These are phyloP conservation scores for Solanum aculeatissimum DNA, from an alignment of 305 asterid species.

Conservation along the genomic window DNA sequence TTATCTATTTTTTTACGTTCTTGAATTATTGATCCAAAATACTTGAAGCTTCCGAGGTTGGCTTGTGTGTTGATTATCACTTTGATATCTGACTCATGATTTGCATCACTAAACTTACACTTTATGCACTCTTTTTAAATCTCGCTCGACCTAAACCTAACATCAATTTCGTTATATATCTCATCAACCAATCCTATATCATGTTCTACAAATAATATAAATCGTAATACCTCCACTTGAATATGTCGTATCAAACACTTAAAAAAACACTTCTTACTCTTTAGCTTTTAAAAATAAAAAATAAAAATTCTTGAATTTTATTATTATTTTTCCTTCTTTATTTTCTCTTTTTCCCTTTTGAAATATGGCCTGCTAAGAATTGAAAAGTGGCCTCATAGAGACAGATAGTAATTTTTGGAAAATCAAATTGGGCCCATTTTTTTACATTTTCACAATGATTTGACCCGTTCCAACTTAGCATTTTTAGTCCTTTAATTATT, in stretches of 20 bases:
- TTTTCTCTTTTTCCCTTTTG: background rate
- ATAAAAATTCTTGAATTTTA: too few species aligned
- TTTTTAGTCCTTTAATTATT: background rate
- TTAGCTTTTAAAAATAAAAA: too few species aligned
- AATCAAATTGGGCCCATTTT: background rate
- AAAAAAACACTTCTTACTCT: background rate
- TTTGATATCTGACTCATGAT: background rate
- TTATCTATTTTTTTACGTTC: background rate
- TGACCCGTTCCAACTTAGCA: background rate
- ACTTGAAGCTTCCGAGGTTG: background rate
- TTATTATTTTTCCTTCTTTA: background rate
- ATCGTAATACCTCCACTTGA: background rate
- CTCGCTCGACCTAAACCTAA: background rate
- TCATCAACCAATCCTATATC: background rate
- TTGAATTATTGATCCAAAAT: background rate
- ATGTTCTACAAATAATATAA: background rate
- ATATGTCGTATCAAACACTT: background rate
- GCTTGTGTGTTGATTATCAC: background rate
- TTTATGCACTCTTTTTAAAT: background rate
- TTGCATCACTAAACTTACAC: background rate
- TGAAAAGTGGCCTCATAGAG: background rate
- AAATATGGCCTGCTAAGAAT: background rate
- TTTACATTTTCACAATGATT: background rate
- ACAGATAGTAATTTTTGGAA: background rate
- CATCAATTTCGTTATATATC: background rate